Evolutionary conservation across 2,329 filamentous ascomycete genomes (phyloP).

Genomic region (Aspergillus candidus): DNA sequence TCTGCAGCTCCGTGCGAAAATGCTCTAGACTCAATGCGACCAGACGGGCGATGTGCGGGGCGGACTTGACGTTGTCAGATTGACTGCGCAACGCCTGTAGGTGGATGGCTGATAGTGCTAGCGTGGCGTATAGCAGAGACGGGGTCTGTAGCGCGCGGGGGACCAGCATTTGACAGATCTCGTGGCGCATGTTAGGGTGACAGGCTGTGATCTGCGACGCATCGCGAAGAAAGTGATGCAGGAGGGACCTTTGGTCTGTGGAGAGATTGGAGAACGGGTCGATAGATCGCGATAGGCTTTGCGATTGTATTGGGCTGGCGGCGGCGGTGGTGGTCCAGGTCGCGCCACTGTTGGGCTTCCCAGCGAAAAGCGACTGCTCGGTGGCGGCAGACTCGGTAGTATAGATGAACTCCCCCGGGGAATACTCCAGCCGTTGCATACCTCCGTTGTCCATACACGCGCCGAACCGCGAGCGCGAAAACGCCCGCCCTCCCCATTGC

Average conservation of each 20-base stretch:
- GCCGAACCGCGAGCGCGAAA: conserved; percentile 36
- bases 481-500: conserved; percentile 39
- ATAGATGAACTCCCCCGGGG: conserved; percentile 36
- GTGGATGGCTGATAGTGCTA: conserved; percentile 40
- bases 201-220: conserved; percentile 39
- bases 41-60: conserved; percentile 32
- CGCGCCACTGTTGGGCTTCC: no score
- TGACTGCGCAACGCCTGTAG: conserved; percentile 32
- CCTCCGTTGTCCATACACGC: conserved; percentile 29
- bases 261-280: conserved; percentile 35
- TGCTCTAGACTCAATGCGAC: conserved; percentile 39
- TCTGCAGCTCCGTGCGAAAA: conserved; percentile 36
- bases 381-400: conserved; percentile 24
- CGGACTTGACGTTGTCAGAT: conserved; percentile 32
- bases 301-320: conserved; percentile 11
- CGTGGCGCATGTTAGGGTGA: conserved; percentile 35
- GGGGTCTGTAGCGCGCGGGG: conserved; percentile 41
- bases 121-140: conserved; percentile 39
- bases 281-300: conserved; percentile 23
- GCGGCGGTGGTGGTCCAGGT: no score
- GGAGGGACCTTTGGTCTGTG: conserved; percentile 29
- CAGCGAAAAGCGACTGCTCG: no score
- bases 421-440: conserved; percentile 36
- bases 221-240: conserved; percentile 39
- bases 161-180: conserved; percentile 40